Evolutionary conservation across 805 yeast genomes (phyloP), one percentile per base, ranked within the genome.

Genomic region (Yarrowia sp.): DNA sequence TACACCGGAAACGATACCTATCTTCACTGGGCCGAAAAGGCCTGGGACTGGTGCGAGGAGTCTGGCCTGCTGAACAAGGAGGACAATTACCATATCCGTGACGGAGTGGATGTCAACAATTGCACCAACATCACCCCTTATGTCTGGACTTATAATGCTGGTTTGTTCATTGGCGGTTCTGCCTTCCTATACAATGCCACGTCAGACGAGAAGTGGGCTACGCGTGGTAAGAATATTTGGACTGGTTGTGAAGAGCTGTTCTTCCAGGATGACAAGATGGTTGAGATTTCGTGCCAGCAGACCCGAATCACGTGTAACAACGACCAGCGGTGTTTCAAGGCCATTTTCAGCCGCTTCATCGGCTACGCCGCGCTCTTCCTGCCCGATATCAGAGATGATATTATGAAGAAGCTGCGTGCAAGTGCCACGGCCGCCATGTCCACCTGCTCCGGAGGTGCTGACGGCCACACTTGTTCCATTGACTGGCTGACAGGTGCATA

Each of bases 401-500:
- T 88, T 67, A 77, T 78, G 71, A 67, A 75, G 7, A 76, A 80
- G 70, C 69, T 87, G 38, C 78, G 78, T 21, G 75, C 79, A 33
- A 84, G 87, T 26, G 89, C 90, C 0, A 66, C 67, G 17, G 96
- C 86, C 30, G 96, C 96, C 0, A 92, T 92, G 1, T 76, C 77
- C 46, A 83, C 93, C 0, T 90, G 97, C 75, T 79, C 86, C 0
- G 97, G 97, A 66, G 96, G 96, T 70, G 62, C 76, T 1, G 96
- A 90, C 73, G 88, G 88, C 7, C 85, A 86, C 68, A 90, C 96
- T 0, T 91, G 97, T 77, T 96, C 96, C 56, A 73, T 81, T 62
- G 79, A 86, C 73, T 90, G 97, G 97, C 72, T 81, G 16, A 66
- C 69, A 12, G 76, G 76, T 30, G n/a, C 33, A 1, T 58, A 58